Conservation (phyloP, 805 yeast genomes). For the Candida ortonii region DNA sequence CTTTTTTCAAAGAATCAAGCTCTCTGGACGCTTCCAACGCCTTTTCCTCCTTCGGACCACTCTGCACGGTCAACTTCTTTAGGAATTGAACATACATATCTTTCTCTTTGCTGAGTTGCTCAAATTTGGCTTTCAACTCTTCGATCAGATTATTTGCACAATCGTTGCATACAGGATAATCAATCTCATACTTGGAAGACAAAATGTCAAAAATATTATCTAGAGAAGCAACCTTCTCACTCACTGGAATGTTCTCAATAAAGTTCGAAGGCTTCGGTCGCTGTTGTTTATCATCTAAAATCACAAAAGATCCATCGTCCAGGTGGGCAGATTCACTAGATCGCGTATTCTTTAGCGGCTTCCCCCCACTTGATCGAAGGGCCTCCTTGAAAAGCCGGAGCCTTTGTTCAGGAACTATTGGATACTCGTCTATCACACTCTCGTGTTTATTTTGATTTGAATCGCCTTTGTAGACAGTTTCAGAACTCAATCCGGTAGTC, state of each 20-base stretch:
- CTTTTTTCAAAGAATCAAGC: constrained; percentile 41
- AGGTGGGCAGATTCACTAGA: constrained; percentile 9
- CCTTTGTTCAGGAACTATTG: constrained; percentile 38
- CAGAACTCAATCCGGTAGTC: constrained; percentile 25
- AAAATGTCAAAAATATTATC: constrained; percentile 68
- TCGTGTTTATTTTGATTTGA: constrained; percentile 11
- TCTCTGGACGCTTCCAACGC: constrained; percentile 46
- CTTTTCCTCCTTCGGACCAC: constrained; percentile 41
- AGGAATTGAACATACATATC: constrained; percentile 74
- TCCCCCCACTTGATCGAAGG: constrained; percentile 18
- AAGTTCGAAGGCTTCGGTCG: constrained; percentile 15
- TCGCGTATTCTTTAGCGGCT: constrained; percentile 22
- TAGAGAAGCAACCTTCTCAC: constrained; percentile 43
- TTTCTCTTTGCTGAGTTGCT: constrained; percentile 70
- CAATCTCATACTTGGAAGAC: constrained; percentile 75
- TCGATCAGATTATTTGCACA: constrained; percentile 69
- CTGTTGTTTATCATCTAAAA: constrained; percentile 22
- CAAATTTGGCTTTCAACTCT: constrained; percentile 66
- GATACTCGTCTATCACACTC: constrained; percentile 25
- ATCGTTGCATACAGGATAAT: constrained; percentile 84
- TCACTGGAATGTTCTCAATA: constrained; percentile 29
- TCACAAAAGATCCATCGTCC: constrained; percentile 32
- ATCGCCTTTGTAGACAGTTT: background rate
- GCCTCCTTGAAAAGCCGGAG: constrained; percentile 37
- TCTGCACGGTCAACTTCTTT: constrained; percentile 61